Conservation (phyloP, 2,329 filamentous ascomycete species). For the Mollisia scopiformis region DNA sequence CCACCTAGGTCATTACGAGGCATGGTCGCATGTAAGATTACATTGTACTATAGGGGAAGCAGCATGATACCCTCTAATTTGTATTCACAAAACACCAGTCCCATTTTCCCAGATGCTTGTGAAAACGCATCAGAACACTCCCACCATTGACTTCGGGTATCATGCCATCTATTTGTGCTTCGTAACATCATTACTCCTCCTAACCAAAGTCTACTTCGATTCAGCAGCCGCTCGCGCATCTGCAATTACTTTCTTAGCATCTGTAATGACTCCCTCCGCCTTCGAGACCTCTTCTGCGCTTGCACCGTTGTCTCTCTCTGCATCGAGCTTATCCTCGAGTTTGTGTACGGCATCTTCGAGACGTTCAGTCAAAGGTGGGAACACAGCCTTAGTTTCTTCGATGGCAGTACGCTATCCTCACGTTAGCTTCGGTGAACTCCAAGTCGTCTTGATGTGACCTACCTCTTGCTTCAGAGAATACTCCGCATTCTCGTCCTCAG, state of each 20-base stretch:
- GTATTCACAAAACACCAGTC: slow-evolving; percentile 5
- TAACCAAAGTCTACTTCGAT: neutral
- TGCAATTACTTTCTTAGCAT: slow-evolving; percentile 1
- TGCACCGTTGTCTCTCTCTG: slow-evolving; percentile 43
- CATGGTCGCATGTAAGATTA: slow-evolving; percentile 17
- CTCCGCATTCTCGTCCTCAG: slow-evolving; percentile 72
- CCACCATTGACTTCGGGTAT: slow-evolving; percentile 13
- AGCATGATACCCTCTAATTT: slow-evolving; percentile 31
- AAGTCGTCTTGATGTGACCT: slow-evolving; percentile 31
- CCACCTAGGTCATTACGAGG: slow-evolving; percentile 37
- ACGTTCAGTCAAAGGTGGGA: slow-evolving; percentile 71
- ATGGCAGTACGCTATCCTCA: slow-evolving; percentile 52
- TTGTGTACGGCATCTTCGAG: slow-evolving; percentile 73
- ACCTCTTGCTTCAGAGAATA: slow-evolving; percentile 89
- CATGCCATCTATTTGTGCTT: slow-evolving; percentile 3
- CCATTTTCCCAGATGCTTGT: neutral
- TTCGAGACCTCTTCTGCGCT: slow-evolving; percentile 49
- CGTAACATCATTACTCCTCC: neutral
- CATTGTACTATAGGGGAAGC: slow-evolving; percentile 34
- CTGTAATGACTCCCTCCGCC: slow-evolving; percentile 46
- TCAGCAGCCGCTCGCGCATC: neutral
- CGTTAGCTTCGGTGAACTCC: slow-evolving; percentile 1
- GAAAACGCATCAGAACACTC: neutral
- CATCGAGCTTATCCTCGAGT: slow-evolving; percentile 64
- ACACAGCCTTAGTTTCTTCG: slow-evolving; percentile 86